Evolutionary conservation across 371 early-diverging fungal species (phyloP).

Genomic region (Mortierella sp.): DNA sequence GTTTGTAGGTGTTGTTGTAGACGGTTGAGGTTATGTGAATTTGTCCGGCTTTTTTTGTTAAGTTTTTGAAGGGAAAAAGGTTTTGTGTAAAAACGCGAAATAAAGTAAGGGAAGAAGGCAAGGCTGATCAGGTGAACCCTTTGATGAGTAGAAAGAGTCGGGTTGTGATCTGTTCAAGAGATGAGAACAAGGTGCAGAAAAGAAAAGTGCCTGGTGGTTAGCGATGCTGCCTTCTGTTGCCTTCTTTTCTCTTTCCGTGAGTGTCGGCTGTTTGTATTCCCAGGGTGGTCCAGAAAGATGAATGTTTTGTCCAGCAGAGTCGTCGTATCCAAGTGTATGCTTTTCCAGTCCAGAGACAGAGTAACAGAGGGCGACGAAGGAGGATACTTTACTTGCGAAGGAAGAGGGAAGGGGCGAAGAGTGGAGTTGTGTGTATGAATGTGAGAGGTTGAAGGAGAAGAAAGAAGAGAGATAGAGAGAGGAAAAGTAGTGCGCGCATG

Average conservation of each 20-base stretch:
- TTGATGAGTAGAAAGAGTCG: not conserved
- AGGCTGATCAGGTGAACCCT: not conserved
- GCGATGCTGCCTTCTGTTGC: not conserved
- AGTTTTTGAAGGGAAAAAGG: not conserved
- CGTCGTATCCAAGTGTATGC: not conserved
- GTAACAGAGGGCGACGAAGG: not conserved
- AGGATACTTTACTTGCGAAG: not conserved
- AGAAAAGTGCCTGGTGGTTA: not conserved
- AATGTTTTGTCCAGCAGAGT: not conserved
- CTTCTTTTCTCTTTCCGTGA: not conserved
- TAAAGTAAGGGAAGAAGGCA: not conserved
- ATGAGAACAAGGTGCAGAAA: not conserved
- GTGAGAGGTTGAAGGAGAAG: not conserved
- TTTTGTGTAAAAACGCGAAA: conserved; percentile 5
- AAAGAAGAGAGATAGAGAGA: not conserved
- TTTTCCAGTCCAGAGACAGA: not conserved
- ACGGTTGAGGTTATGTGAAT: not conserved
- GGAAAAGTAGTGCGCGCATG: not conserved
- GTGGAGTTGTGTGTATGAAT: not conserved
- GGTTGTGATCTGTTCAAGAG: not conserved
- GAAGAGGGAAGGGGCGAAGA: not conserved
- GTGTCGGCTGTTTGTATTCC: not conserved
- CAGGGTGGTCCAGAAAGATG: not conserved
- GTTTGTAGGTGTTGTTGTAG: not conserved
- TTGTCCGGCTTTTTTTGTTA: not conserved